Conservation (phyloP, 306 rosid species). For the Gynostemma pentaphyllum region DNA sequence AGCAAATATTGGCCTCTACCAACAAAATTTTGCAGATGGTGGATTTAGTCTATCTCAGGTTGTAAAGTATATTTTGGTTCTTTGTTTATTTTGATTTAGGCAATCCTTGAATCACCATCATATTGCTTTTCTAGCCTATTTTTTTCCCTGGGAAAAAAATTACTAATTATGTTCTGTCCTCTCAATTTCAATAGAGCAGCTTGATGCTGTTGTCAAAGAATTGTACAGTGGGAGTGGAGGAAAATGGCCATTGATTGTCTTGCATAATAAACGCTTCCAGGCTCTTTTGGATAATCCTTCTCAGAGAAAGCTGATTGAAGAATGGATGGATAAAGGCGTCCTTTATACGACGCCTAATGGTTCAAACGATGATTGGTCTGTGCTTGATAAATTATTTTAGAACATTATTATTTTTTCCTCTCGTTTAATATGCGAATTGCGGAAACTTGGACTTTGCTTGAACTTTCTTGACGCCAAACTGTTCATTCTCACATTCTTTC, state of each 20-base stretch:
- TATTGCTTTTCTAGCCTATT: neutral
- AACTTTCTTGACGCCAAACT: no score
- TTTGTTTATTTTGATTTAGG: neutral
- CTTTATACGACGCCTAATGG: slow-evolving; percentile 81
- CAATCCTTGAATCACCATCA: no score
- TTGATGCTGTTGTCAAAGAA: slow-evolving; percentile 71
- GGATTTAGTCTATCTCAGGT: slow-evolving; percentile 82
- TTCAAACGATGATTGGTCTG: slow-evolving; percentile 92
- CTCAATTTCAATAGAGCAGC: slow-evolving; percentile 40
- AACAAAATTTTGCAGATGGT: slow-evolving; percentile 90
- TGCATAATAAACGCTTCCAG: slow-evolving; percentile 60
- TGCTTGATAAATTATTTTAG: neutral
- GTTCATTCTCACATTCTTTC: neutral
- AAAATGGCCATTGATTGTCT: slow-evolving; percentile 76
- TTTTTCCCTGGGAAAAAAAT: neutral
- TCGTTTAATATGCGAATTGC: slow-evolving; percentile 3
- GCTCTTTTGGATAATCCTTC: slow-evolving; percentile 58
- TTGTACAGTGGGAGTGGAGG: slow-evolving; percentile 36
- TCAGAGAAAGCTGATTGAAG: slow-evolving; percentile 45
- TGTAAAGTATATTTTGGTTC: slow-evolving; percentile 16
- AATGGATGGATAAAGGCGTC: slow-evolving; percentile 61
- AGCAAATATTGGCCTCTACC: slow-evolving; percentile 86
- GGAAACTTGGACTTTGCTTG: neutral
- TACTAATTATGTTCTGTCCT: slow-evolving; percentile 22
- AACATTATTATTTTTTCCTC: neutral